Evolutionary conservation across 495 filamentous ascomycete species (phyloP), one percentile per base, ranked within the genome.

Genomic region (Aspergillus indologenus): DNA sequence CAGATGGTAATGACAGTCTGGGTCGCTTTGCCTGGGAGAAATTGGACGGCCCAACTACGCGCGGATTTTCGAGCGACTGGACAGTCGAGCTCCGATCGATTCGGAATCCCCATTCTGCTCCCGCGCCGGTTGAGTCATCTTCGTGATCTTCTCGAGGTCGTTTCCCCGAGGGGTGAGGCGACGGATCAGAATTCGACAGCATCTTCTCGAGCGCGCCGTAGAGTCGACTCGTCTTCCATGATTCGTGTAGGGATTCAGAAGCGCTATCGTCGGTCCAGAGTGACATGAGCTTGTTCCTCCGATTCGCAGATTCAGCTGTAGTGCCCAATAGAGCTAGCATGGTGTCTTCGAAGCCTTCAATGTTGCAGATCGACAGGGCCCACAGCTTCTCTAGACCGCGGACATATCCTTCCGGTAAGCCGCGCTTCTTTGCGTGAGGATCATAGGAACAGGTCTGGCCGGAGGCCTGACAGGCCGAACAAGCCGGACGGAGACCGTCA

Each of bases 371-470:
- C 4, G 73, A 73, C 43, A 80, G 61, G 15, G 77, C 73, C 76
- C 73, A 79, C 21, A 78, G 66, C 62, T 78, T 79, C 60, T 78
- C 77, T 53, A 79, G 50, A 17, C 73, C 71, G 19, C 72, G 74
- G 29, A 76, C 74, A 60, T 80, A 80, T n/a, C 77, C 77, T 55
- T 80, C 77, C 3, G 77, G 77, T 9, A 80, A 57, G 22, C 77
- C 88, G 47, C 88, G 81, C 68, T 90, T 91, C 71, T 88, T 90
- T 23, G 87, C 83, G 59, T 81, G 83, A 21, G 84, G 79, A 54
- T 86, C 80, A 70, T 90, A 91, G 5, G 85, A 84, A 66, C 88
- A 91, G 14, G 75, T 65, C 43, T 86, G 79, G 40, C 77, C 79
- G 29, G 85, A 81, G 11, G 82, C 77, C 31, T 77, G 75, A 67